Base-by-base conservation (phyloP, 108 stramenopile genomes). In the Pseudonitzschia multiseries region DNA sequence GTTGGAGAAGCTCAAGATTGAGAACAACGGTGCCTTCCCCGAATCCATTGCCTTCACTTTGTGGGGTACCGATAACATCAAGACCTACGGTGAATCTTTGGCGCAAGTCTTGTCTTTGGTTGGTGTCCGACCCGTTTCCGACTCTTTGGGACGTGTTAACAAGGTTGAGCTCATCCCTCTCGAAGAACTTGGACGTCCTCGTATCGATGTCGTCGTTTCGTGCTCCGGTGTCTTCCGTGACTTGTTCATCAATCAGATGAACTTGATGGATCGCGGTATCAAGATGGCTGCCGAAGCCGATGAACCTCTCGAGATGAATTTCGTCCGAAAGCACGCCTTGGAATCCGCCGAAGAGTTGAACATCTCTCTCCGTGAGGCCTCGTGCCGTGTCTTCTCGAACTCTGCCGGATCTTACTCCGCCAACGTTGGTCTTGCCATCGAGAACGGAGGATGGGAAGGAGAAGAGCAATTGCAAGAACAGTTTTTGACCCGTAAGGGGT, bases 171-270 rank as follows among this genome's bases (percentile, higher is more conserved):
- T 98, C 21, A 98, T 98, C 69, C 96, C 97, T 48, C 87, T 98
- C n/a, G 96, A 98, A 72, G 86, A 95, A 69, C 93, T 98, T 64
- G 95, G 95, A 20, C 89, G 97, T 43, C 97, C 97, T 57, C 95
- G 97, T 74, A 83, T 98, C 68, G 97, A 98, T 79, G 97, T 98
- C 57, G 97, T 98, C 57, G 97, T 98, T 12, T 95, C 95, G 0
- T 98, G 97, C 84, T 97, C 96, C 32, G 97, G 97, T 59, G 97
- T 98, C 52, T 98, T 98, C 95, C 93, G 97, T 69, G 97, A 98
- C 80, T 83, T 98, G 22, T 98, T 98, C 93, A 98, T 98, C 90
- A 98, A 98, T 91, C 97, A 98, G 83, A 98, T 98, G 97, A 98
- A 98, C 85, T 79, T 98, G 69, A 93, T 98, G 81, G 97, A 98